These are phyloP conservation scores for Sporothrix mexicana DNA, from an alignment of 2,329 filamentous ascomycete genomes.

Conservation along the genomic window DNA sequence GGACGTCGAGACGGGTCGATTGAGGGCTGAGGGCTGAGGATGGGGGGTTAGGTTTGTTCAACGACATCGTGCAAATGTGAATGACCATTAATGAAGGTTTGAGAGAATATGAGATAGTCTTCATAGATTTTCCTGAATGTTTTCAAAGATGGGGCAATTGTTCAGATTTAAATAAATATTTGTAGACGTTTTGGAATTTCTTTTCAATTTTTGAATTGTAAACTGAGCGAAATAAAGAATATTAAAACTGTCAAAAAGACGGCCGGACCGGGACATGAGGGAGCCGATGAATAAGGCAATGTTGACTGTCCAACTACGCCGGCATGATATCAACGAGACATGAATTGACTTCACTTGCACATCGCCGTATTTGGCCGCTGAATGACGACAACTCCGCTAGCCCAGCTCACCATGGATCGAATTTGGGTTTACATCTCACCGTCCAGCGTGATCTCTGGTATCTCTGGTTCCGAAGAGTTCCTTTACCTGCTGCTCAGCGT, in stretches of 20 bases:
- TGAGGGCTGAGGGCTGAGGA: background rate
- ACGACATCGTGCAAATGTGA: background rate
- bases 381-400: background rate
- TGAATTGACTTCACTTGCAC: background rate
- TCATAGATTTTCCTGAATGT: too few species aligned
- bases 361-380: background rate
- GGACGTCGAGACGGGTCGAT: background rate
- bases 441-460: background rate
- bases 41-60: background rate
- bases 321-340: background rate
- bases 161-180: too few species aligned
- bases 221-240: too few species aligned
- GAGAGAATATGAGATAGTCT: too few species aligned
- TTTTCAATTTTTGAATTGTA: too few species aligned
- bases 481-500: background rate
- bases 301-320: too few species aligned
- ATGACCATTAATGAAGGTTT: too few species aligned
- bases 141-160: too few species aligned
- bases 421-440: background rate
- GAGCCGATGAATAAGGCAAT: too few species aligned
- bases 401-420: background rate
- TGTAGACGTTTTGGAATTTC: too few species aligned
- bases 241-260: too few species aligned
- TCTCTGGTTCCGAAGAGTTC: conserved; percentile 2
- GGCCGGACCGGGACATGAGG: too few species aligned